Evolutionary conservation across 768 basidiomycete genomes (phyloP).

Genomic region (Pleurotus giganteus): DNA sequence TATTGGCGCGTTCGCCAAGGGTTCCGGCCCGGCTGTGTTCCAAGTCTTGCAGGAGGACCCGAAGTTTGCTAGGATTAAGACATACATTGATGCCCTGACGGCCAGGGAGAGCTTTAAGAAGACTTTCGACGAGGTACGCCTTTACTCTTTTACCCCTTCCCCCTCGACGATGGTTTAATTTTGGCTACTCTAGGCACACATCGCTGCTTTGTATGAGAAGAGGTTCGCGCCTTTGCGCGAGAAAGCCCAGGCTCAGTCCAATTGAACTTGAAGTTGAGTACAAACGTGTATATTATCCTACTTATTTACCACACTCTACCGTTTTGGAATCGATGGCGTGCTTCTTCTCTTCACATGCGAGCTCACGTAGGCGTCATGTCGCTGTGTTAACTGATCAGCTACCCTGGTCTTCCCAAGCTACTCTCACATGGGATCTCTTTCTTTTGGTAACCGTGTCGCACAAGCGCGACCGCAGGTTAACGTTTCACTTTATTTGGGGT

Average conservation of each 20-base stretch:
- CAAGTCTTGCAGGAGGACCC: slow-evolving; percentile 39
- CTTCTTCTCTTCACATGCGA: too few species aligned
- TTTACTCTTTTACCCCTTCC: background rate
- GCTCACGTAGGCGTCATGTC: too few species aligned
- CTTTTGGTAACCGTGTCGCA: too few species aligned
- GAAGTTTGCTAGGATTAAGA: slow-evolving; percentile 43
- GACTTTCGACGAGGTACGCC: slow-evolving; percentile 53
- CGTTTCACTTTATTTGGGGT: too few species aligned
- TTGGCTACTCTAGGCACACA: background rate
- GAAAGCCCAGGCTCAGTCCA: background rate
- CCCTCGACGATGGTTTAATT: background rate
- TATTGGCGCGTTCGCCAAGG: slow-evolving; percentile 44
- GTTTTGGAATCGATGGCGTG: too few species aligned
- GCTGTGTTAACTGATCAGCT: too few species aligned
- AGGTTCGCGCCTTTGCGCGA: background rate
- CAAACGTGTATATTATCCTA: too few species aligned
- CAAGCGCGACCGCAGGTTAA: too few species aligned
- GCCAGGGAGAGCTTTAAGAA: slow-evolving; percentile 51
- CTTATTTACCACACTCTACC: too few species aligned
- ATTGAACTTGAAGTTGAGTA: background rate
- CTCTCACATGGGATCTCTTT: too few species aligned
- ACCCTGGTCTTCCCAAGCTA: too few species aligned
- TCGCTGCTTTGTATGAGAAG: background rate
- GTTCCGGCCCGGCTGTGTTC: slow-evolving; percentile 43
- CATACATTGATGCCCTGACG: slow-evolving; percentile 47